Evolutionary conservation across 768 basidiomycete species (phyloP).

Genomic region (Mycena rosella): DNA sequence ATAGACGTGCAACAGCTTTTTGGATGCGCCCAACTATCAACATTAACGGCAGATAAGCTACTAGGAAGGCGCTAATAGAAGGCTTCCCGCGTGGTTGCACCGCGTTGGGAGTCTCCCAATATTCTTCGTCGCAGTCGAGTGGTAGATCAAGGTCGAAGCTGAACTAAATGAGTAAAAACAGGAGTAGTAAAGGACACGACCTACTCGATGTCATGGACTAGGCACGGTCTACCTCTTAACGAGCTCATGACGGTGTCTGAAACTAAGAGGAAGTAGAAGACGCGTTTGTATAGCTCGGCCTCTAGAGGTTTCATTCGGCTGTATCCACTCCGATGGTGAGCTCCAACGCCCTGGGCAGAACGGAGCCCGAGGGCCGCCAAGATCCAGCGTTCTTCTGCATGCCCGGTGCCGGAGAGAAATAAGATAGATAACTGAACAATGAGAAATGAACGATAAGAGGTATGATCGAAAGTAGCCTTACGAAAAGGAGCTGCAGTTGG

Average conservation of each 20-base stretch:
- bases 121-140: too few relatives aligned
- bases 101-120: too few relatives aligned
- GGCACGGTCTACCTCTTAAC: slow-evolving; percentile 72
- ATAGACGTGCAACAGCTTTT: slow-evolving; percentile 11
- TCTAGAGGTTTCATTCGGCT: slow-evolving; percentile 50
- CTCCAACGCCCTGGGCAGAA: slow-evolving; percentile 70
- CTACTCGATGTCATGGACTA: slow-evolving; percentile 77
- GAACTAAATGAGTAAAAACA: slow-evolving; percentile 1
- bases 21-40: slow-evolving; percentile 26
- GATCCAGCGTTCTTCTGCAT: slow-evolving; percentile 66
- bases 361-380: slow-evolving; percentile 70
- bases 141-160: slow-evolving; percentile 80
- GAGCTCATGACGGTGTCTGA: slow-evolving; percentile 52
- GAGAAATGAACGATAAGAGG: too few relatives aligned
- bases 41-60: slow-evolving; percentile 16
- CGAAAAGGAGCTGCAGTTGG: slow-evolving; percentile 9
- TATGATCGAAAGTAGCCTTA: too few relatives aligned
- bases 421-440: slow-evolving; percentile 43
- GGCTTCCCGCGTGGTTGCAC: too few relatives aligned
- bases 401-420: slow-evolving; percentile 44
- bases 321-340: slow-evolving; percentile 60
- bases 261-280: slow-evolving; percentile 60
- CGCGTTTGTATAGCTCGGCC: slow-evolving; percentile 71
- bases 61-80: too few relatives aligned
- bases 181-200: slow-evolving; percentile 36